Base-by-base conservation (phyloP, 306 rosid genomes). In the Prunus davidiana region DNA sequence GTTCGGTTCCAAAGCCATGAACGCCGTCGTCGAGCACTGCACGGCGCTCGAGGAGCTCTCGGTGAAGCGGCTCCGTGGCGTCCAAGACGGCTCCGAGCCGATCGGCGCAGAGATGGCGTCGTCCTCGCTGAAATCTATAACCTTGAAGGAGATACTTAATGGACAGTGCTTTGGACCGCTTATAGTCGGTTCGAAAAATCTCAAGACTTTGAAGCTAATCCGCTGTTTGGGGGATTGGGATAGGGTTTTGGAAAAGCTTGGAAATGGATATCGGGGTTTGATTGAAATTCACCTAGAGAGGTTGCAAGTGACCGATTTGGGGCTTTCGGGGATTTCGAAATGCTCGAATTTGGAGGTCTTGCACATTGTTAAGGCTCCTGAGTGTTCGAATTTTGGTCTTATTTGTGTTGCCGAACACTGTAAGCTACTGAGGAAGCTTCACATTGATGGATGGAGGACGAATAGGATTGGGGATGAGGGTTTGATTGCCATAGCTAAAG, bases 151-250 rank as follows among this genome's bases (percentile, higher is more conserved):
- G 78, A 84, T 93, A 7, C 81, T 86, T 8, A 82, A 84, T 51
- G 96, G 96, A 0, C 92, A 86, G 60, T 83, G 88, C 84, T 89
- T 93, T 20, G 77, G 70, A 19, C 98, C 96, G 3, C 88, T 93
- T 4, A 56, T 93, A 20, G 74, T 87, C 25, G 88, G 86, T 3
- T 79, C 97, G 2, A 89, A 87, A 80, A 89, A 82, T 74, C 93
- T 93, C 41, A 82, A 54, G 62, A 79, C 85, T 46, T 63, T 93
- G 87, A 90, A 86, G 79, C n/a, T 93, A 25, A 87, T 90, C 64
- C 81, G 88, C 38, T 89, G 97, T 78, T 81, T 86, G 78, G 97
- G 96, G 10, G 89, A 90, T 81, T 93, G 97, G 97, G 97, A 93
- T 69, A 69, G 75, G 16, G 82, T 85, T 56, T 72, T 93, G 61